These are phyloP conservation scores for Tilletia caries DNA, from an alignment of 1,284 basidiomycete genomes.

Conservation along the genomic window DNA sequence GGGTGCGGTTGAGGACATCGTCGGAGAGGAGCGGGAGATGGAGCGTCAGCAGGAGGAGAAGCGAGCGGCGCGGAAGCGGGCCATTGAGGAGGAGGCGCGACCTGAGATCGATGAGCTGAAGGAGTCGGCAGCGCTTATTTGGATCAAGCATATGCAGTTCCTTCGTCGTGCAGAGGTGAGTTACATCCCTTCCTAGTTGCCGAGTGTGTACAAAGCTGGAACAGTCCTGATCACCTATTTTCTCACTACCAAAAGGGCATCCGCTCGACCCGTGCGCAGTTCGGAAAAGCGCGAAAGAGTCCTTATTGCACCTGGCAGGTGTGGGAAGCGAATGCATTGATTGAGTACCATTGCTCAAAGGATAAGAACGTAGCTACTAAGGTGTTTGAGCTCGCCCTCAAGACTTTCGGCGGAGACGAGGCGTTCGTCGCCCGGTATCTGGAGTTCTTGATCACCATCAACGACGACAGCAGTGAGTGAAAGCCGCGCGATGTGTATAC, in stretches of 20 bases:
- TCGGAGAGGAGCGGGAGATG: slow-evolving; percentile 11
- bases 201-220: no score
- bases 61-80: slow-evolving; percentile 53
- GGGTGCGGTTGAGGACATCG: not conserved
- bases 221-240: no score
- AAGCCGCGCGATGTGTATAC: no score
- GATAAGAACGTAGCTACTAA: slow-evolving; percentile 78
- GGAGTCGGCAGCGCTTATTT: slow-evolving; percentile 59
- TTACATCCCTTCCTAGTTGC: slow-evolving; percentile 15
- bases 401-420: slow-evolving; percentile 61
- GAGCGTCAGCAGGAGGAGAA: slow-evolving; percentile 57
- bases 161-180: slow-evolving; percentile 71
- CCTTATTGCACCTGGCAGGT: slow-evolving; percentile 85
- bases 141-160: slow-evolving; percentile 89
- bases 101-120: slow-evolving; percentile 58
- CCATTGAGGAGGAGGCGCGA: slow-evolving; percentile 46
- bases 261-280: slow-evolving; percentile 73
- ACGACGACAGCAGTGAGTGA: slow-evolving; percentile 81
- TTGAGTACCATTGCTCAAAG: slow-evolving; percentile 93
- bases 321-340: slow-evolving; percentile 80
- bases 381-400: slow-evolving; percentile 92
- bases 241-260: slow-evolving; percentile 63
- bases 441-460: slow-evolving; percentile 86
- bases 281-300: slow-evolving; percentile 80
- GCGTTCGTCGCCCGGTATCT: slow-evolving; percentile 80